phyloP scores from a whole-genome alignment of 495 filamentous ascomycete genomes.

The Hyaloscypha bicolor region DNA sequence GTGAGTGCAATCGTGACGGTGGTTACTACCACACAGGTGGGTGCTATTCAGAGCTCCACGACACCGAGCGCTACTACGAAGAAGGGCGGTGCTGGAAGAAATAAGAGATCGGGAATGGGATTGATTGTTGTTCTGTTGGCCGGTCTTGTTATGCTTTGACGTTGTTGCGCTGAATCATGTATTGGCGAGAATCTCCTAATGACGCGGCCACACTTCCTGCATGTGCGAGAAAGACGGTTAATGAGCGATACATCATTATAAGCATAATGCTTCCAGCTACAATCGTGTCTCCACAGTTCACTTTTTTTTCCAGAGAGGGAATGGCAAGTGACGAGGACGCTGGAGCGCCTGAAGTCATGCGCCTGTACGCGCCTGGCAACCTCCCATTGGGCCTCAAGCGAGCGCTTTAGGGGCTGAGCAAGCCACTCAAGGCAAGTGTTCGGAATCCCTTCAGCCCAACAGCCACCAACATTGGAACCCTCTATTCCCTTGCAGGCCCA shows the following conservation, averaged over 20 bases:
- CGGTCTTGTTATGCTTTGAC: neutral
- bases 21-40: neutral
- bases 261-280: neutral
- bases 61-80: neutral
- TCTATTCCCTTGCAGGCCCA: too few species aligned
- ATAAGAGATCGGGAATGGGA: neutral
- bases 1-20: neutral
- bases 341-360: too few species aligned
- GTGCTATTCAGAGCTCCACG: neutral
- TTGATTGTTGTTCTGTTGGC: neutral
- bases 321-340: too few species aligned
- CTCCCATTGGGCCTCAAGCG: too few species aligned
- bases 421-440: too few species aligned
- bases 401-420: too few species aligned
- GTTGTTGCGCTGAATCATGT: neutral
- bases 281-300: neutral
- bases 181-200: neutral
- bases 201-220: neutral
- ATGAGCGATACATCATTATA: neutral
- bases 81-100: neutral
- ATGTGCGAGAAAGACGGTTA: neutral
- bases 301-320: too few species aligned
- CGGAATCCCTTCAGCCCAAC: too few species aligned
- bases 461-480: too few species aligned
- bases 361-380: too few species aligned